Percentiles rank a stretch among this genome's conserved stretches.
Conservation (phyloP, 345 rosid species). For the Eucalyptus rudis region DNA sequence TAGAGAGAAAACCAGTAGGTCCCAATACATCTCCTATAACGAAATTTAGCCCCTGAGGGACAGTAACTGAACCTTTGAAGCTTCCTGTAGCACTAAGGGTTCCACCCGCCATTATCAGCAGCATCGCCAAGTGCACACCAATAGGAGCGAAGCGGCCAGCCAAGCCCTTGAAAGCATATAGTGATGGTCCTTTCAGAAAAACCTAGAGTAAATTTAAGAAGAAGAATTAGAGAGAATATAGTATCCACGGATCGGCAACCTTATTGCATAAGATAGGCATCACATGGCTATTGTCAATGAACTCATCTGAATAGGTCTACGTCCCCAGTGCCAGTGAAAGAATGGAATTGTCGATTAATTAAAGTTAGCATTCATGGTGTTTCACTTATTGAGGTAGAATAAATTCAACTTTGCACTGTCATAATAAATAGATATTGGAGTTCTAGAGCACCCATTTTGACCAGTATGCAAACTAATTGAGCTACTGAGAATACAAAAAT, state of each 20-base stretch:
- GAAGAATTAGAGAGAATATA: not conserved
- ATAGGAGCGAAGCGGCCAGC: slow-evolving; percentile 87
- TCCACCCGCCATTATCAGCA: slow-evolving; percentile 86
- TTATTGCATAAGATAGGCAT: not conserved
- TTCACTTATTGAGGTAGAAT: not conserved
- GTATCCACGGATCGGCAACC: not conserved
- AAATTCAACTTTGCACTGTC: not conserved
- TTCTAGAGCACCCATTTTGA: not conserved
- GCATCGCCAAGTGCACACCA: slow-evolving; percentile 86
- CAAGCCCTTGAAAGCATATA: slow-evolving; percentile 90
- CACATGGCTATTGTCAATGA: not conserved
- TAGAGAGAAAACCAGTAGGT: slow-evolving; percentile 79
- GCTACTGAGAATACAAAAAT: not conserved
- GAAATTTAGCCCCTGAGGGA: slow-evolving; percentile 87
- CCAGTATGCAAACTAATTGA: not conserved
- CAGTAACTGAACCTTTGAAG: slow-evolving; percentile 84
- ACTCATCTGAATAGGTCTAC: not conserved
- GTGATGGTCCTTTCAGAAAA: slow-evolving; percentile 72
- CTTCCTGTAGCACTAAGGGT: slow-evolving; percentile 82
- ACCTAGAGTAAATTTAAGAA: slow-evolving; percentile 26
- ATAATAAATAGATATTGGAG: not conserved
- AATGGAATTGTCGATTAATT: not conserved
- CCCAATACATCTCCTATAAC: slow-evolving; percentile 74
- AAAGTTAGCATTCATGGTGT: not conserved
- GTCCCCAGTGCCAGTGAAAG: not conserved